Conservation (phyloP, 345 rosid genomes). For the Microthlaspi erraticum region DNA sequence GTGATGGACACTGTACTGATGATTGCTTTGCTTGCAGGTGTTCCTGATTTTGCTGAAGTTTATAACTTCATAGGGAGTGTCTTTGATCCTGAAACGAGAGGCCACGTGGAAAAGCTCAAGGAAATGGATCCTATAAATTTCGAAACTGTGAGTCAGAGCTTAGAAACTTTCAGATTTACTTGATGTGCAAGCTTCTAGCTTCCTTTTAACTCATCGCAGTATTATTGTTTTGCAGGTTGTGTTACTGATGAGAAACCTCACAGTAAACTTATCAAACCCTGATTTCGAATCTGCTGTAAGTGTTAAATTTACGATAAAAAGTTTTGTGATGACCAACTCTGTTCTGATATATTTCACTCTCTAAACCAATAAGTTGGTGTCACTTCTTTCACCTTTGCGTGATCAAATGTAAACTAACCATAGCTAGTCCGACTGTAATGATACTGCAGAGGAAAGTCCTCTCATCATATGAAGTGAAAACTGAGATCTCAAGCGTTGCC, state of each 20-base stretch:
- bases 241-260: constrained; percentile 87
- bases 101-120: constrained; percentile 81
- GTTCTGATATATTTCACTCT: constrained; percentile 14
- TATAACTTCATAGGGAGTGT: constrained; percentile 91
- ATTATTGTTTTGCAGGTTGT: constrained; percentile 64
- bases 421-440: constrained; percentile 49
- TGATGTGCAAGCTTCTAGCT: constrained; percentile 16
- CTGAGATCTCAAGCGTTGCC: constrained; percentile 48
- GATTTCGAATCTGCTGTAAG: constrained; percentile 89
- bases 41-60: constrained; percentile 92
- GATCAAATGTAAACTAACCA: constrained; percentile 36
- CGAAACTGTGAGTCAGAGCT: constrained; percentile 73
- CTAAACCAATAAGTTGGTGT: constrained; percentile 3
- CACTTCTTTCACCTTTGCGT: constrained; percentile 12
- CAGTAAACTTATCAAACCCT: constrained; percentile 83
- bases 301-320: constrained; percentile 34
- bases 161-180: constrained; percentile 5
- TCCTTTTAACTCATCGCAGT: neutral
- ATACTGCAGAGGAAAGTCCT: constrained; percentile 55
- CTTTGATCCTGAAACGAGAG: constrained; percentile 76
- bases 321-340: constrained; percentile 8
- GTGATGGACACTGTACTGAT: constrained; percentile 16
- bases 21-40: constrained; percentile 51
- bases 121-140: constrained; percentile 97
- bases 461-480: constrained; percentile 52